Percentiles rank a stretch among this genome's conserved stretches.
These are phyloP conservation scores for Penicillium canariense DNA, from an alignment of 495 filamentous ascomycete species.

Conservation along the genomic window DNA sequence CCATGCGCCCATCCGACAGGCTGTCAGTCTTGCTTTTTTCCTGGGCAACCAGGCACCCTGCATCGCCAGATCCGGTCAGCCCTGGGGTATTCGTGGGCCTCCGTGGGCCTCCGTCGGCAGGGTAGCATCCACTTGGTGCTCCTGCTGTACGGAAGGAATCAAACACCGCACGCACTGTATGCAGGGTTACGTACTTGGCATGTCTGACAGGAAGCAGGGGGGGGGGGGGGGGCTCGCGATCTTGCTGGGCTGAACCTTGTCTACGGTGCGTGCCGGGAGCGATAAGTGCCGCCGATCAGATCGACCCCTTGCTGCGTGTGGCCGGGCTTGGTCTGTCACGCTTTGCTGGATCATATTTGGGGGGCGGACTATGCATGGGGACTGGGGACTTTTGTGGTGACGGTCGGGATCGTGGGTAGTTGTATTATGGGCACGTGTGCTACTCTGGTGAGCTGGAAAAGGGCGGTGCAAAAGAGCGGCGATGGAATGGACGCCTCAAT, in stretches of 20 bases:
- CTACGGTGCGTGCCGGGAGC: slow-evolving; percentile 8
- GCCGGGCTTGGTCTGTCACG: slow-evolving; percentile 12
- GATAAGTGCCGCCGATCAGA: slow-evolving; percentile 1
- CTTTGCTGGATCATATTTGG: slow-evolving; percentile 8
- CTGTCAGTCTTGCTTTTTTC: neutral
- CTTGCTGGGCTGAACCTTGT: neutral
- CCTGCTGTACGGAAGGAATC: neutral
- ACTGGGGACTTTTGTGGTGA: too few relatives aligned
- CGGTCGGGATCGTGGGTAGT: too few relatives aligned
- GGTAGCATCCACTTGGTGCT: neutral
- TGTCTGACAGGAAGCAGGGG: slow-evolving; percentile 25
- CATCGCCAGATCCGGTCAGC: neutral
- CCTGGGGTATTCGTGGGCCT: too few relatives aligned
- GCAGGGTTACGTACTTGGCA: neutral
- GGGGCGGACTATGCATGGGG: neutral
- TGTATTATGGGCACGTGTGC: too few relatives aligned
- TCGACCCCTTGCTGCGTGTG: slow-evolving; percentile 18
- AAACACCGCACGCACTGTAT: neutral
- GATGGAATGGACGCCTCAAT: too few relatives aligned
- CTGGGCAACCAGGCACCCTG: slow-evolving; percentile 2
- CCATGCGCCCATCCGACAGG: slow-evolving; percentile 3
- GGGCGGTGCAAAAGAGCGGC: too few relatives aligned
- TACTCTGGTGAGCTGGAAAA: too few relatives aligned
- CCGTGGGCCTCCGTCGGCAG: too few relatives aligned
- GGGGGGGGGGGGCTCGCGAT: slow-evolving; percentile 6